Evolutionary conservation across 73 alveolate genomes (phyloP).

Genomic region (Paramecium bursaria): DNA sequence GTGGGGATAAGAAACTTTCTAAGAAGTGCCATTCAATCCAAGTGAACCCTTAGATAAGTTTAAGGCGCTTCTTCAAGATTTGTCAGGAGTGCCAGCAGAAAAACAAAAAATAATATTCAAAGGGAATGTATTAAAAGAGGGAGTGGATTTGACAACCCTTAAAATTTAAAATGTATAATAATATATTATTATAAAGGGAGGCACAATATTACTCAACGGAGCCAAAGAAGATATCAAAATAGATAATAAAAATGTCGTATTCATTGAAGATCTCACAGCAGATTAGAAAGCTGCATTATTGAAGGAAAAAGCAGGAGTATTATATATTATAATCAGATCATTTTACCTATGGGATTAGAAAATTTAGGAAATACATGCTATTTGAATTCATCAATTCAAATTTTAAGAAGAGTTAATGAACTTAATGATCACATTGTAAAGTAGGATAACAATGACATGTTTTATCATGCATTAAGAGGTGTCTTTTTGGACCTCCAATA

Average conservation of each 20-base stretch:
- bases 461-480: conserved; percentile 45
- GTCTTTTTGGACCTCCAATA: conserved; percentile 37
- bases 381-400: conserved; percentile 93
- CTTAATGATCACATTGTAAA: conserved; percentile 80
- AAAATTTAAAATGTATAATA: conserved; percentile 52
- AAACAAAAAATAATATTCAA: conserved; percentile 92
- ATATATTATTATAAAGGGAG: conserved; percentile 64
- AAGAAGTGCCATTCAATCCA: conserved; percentile 51
- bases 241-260: conserved; percentile 74
- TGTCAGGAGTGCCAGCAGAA: conserved; percentile 87
- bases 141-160: conserved; percentile 25
- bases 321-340: conserved; percentile 38
- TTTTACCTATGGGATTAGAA: conserved; percentile 90
- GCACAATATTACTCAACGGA: conserved; percentile 91
- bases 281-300: conserved; percentile 90
- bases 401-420: conserved; percentile 92
- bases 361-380: conserved; percentile 98
- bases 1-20: conserved; percentile 22
- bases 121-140: conserved; percentile 85
- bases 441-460: conserved; percentile 5
- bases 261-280: conserved; percentile 94
- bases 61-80: conserved; percentile 72
- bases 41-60: conserved; percentile 58
- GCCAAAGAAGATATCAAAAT: conserved; percentile 88
- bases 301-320: conserved; percentile 95